Evolutionary conservation across 108 stramenopile species (phyloP), one percentile per base, ranked within the genome.

Genomic region (Fistulifera pelliculosa): DNA sequence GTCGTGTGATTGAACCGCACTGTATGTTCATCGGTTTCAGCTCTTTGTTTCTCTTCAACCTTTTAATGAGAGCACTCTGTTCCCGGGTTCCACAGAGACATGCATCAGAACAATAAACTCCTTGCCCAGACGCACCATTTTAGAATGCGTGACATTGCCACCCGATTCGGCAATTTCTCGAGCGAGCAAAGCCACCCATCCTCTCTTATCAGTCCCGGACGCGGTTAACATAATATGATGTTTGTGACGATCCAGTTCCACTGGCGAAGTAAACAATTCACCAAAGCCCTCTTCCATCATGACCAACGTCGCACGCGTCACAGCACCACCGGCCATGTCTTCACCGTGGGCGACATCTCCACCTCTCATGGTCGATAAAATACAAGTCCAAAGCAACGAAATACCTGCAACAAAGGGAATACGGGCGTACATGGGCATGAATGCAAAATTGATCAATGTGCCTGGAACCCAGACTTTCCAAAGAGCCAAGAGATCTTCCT

Each of bases 381-480:
- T 80, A 49, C 71, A 71, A 5, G 87, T 94, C 92, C 92, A 94
- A 8, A 90, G 35, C 26, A 90, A 47, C 2, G 85, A 87, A 2
- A 83, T 82, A n/a, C 66, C 75, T 0, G 92, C 92, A 13, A 81
- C 84, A 64, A 70, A 83, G 19, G 88, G 88, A 62, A 94, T 83
- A 39, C 92, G 75, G 13, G 68, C 60, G 68, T 83, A 85, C 87
- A 94, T 90, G 21, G 92, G 92, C 84, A 85, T 86, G 60, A 94
- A 94, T n/a, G 83, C 76, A 81, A 94, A 94, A 55, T 94, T 94
- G 25, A 88, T 21, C 6, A 83, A 39, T 22, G 83, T 90, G 17
- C 70, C 69, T 7, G 92, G 92, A 5, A 94, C 80, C 92, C 92
- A 94, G 21, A 94, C 65, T 45, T 84, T 87, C 86, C 90, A 88